A percentile compares a stretch with the other conserved stretches of the same genome.
Evolutionary conservation across 257 asterid genomes (phyloP).

Genomic region (Avicennia marina): DNA sequence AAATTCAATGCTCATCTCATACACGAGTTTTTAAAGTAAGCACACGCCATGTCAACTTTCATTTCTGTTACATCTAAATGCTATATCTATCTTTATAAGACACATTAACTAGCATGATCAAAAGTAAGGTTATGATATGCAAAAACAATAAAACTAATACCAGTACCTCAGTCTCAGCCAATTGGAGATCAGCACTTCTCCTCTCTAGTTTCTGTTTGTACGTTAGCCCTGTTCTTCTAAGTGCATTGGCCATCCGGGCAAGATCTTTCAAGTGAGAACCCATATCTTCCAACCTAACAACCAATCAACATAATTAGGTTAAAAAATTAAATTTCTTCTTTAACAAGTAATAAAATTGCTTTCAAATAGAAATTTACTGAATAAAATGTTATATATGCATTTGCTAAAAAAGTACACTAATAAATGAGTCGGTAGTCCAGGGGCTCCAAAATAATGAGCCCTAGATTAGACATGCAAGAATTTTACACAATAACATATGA

Average conservation of each 20-base stretch:
- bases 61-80: conserved; percentile 4
- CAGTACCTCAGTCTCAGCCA: conserved; percentile 89
- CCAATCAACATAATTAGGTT: conserved; percentile 19
- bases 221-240: conserved; percentile 40
- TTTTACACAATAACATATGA: no score
- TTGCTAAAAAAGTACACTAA: background rate
- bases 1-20: no score
- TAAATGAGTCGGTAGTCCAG: no score
- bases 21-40: no score
- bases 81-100: background rate
- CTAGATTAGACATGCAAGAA: no score
- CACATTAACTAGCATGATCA: background rate
- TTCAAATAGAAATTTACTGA: background rate
- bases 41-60: no score
- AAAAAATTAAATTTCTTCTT: conserved; percentile 4
- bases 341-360: background rate
- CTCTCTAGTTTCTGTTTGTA: conserved; percentile 51
- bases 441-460: no score
- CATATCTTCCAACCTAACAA: conserved; percentile 53
- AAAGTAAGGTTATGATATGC: background rate
- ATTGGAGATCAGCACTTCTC: conserved; percentile 58
- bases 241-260: conserved; percentile 40
- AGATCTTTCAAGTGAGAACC: conserved; percentile 47
- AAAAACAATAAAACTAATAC: conserved; percentile 13
- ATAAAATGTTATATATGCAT: conserved; percentile 3